Percentiles rank a stretch among this genome's conserved stretches.
phyloP scores from a whole-genome alignment of 371 early-diverging fungal genomes.

The Quaeritorhiza haematococci region DNA sequence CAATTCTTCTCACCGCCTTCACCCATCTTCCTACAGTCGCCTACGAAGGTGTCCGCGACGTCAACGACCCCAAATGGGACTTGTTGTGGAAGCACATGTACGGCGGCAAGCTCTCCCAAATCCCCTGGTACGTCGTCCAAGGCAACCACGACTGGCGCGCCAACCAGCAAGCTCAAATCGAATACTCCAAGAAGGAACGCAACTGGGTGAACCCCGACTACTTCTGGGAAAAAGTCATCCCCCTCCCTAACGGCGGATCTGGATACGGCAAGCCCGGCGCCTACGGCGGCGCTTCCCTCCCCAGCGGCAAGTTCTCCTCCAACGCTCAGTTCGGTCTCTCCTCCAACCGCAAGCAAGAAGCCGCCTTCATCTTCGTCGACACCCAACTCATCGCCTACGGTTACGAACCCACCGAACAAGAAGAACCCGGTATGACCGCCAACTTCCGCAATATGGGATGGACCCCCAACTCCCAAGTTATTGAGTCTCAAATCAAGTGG shows the following conservation, averaged over 20 bases:
- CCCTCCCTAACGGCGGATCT: no score
- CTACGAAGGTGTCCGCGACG: conserved; percentile 9
- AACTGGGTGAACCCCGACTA: conserved; percentile 12
- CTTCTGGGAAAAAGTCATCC: no score
- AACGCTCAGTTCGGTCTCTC: not conserved
- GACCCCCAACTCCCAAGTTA: conserved; percentile 5
- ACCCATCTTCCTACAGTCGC: no score
- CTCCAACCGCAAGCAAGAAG: not conserved
- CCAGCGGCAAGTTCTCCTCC: no score
- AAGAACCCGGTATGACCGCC: not conserved
- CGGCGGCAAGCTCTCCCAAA: conserved; percentile 1
- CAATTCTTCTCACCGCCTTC: no score
- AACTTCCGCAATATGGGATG: conserved; percentile 17
- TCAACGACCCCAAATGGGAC: conserved; percentile 16
- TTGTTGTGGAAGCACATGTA: conserved; percentile 15
- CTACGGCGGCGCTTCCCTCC: no score
- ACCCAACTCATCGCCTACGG: conserved; percentile 19
- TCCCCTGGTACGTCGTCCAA: conserved; percentile 16
- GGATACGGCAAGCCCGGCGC: no score
- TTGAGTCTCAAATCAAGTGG: conserved; percentile 16
- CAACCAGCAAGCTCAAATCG: conserved; percentile 7
- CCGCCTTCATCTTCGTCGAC: conserved; percentile 20
- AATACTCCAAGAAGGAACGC: not conserved
- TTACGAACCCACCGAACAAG: not conserved
- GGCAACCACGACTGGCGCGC: conserved; percentile 25